Evolutionary conservation across 108 stramenopile genomes (phyloP).

Genomic region (Cyclostephanos invisitatus): DNA sequence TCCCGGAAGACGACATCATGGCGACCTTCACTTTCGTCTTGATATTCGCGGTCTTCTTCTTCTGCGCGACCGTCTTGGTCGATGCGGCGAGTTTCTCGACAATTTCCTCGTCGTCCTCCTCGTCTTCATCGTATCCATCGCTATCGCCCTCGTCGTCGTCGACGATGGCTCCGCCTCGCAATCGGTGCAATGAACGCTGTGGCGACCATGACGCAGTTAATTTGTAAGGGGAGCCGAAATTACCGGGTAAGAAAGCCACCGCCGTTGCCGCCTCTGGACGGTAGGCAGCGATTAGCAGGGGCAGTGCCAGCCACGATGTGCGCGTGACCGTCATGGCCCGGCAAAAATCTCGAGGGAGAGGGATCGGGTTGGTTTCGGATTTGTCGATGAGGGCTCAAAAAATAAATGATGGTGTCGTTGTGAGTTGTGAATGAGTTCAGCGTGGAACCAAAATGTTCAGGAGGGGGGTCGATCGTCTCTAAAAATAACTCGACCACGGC

Average conservation of each 20-base stretch:
- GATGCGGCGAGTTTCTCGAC: conserved; percentile 46
- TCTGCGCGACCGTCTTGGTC: conserved; percentile 50
- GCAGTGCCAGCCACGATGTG: neutral
- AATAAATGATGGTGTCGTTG: no score
- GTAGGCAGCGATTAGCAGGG: neutral
- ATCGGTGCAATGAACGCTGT: neutral
- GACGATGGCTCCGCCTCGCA: conserved; percentile 32
- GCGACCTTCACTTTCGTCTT: conserved; percentile 45
- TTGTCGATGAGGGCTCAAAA: no score
- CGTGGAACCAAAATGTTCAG: no score
- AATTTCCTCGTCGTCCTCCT: conserved; percentile 64
- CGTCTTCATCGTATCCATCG: conserved; percentile 55
- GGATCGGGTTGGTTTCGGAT: no score
- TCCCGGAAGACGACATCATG: conserved; percentile 36
- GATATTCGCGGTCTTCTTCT: conserved; percentile 33
- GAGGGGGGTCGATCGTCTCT: no score
- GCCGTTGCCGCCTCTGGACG: neutral
- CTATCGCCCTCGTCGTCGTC: conserved; percentile 43
- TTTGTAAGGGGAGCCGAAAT: neutral
- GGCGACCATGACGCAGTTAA: neutral
- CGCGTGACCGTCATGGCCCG: neutral
- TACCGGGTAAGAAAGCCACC: neutral
- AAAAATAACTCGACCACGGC: no score
- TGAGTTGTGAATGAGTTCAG: no score
- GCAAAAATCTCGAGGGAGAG: neutral